Conservation (phyloP, 176 grass and related monocot species). For the Thalia dealbata region DNA sequence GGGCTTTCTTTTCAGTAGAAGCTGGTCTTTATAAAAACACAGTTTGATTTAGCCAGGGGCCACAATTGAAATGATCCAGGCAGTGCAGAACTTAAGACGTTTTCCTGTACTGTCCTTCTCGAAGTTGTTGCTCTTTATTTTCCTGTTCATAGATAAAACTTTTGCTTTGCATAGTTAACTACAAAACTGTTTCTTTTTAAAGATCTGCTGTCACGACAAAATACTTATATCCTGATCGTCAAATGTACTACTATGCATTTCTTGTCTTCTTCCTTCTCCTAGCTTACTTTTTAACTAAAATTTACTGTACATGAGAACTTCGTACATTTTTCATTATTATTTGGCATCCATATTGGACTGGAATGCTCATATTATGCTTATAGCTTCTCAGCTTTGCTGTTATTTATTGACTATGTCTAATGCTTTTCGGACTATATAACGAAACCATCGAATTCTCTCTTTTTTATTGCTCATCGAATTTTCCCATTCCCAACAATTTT, state of each 20-base stretch:
- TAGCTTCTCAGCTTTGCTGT: too few species aligned
- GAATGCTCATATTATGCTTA: background rate
- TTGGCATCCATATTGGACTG: background rate
- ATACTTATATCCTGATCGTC: too few species aligned
- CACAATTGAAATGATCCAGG: background rate
- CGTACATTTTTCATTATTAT: background rate
- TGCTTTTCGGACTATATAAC: too few species aligned
- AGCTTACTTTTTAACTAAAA: too few species aligned
- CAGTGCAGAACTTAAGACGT: background rate
- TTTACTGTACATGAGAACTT: background rate
- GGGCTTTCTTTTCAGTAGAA: background rate
- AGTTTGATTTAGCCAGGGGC: background rate
- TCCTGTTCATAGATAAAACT: background rate
- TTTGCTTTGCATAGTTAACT: background rate
- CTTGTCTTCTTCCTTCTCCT: too few species aligned
- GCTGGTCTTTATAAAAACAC: background rate
- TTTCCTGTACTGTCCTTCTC: background rate
- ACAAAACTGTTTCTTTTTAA: background rate
- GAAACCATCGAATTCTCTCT: background rate
- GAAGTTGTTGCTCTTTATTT: background rate
- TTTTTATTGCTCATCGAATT: conserved; percentile 20
- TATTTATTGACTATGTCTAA: background rate
- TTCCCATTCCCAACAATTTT: conserved; percentile 27
- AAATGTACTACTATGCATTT: too few species aligned
- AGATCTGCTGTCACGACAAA: too few species aligned